phyloP scores from a whole-genome alignment of 345 rosid species.

The Kernera saxatilis region DNA sequence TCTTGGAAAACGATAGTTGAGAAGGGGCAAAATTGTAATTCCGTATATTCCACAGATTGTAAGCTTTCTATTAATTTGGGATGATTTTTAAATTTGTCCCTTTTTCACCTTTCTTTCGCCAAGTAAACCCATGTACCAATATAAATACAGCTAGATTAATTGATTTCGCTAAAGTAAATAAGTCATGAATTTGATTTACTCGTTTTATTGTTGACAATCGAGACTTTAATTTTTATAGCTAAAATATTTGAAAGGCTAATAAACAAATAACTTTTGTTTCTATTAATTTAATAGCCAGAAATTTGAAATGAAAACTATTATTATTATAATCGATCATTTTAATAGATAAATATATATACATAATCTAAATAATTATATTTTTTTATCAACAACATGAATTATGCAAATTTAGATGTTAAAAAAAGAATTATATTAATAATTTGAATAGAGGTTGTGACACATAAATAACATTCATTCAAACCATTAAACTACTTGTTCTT shows the following conservation, averaged over 20 bases:
- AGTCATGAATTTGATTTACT: neutral
- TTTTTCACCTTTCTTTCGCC: neutral
- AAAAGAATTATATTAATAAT: too few relatives aligned
- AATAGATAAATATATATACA: neutral
- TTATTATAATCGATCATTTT: neutral
- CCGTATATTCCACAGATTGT: neutral
- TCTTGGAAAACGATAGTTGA: slow-evolving; percentile 60
- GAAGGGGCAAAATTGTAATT: slow-evolving; percentile 1
- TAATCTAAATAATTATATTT: neutral
- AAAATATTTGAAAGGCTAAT: neutral
- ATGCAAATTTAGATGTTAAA: neutral
- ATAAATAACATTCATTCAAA: too few relatives aligned
- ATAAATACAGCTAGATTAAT: neutral
- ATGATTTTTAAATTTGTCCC: neutral
- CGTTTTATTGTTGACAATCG: neutral
- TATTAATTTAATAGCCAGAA: neutral
- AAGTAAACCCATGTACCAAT: neutral
- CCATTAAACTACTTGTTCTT: too few relatives aligned
- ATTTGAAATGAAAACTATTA: neutral
- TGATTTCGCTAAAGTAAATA: neutral
- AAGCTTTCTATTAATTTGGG: neutral
- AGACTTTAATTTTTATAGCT: neutral
- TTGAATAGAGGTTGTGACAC: too few relatives aligned
- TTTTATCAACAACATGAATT: neutral
- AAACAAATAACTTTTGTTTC: neutral